Conservation (phyloP, 2,329 filamentous ascomycete species). For the Chrysoporthe cubensis region DNA sequence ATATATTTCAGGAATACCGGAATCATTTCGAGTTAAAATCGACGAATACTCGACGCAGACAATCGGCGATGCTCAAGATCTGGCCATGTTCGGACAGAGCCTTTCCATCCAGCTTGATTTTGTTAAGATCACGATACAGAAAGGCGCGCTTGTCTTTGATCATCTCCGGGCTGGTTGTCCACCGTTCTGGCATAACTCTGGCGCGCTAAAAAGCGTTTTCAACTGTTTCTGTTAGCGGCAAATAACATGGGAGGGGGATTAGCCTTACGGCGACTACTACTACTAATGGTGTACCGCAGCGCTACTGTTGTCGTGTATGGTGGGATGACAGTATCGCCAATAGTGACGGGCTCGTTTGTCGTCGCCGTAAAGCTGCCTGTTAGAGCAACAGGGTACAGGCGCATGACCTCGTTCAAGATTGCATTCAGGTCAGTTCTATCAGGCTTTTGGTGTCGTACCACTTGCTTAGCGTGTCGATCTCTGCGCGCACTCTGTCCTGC, state of each 20-base stretch:
- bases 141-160: slow-evolving; percentile 1
- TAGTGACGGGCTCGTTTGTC: not conserved
- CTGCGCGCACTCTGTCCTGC: not conserved
- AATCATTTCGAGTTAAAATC: too few species aligned
- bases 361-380: not conserved
- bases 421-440: not conserved
- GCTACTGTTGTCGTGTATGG: slow-evolving; percentile 1
- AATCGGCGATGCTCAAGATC: too few species aligned
- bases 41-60: too few species aligned
- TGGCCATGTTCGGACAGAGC: too few species aligned
- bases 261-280: not conserved
- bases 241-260: not conserved
- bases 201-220: not conserved
- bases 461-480: not conserved
- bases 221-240: not conserved
- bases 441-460: not conserved
- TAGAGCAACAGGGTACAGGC: not conserved
- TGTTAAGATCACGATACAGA: too few species aligned
- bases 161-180: not conserved
- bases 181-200: not conserved
- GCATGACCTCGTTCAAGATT: slow-evolving; percentile 1
- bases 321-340: not conserved
- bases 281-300: not conserved
- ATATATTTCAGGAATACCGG: too few species aligned
- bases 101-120: too few species aligned